Conservation (phyloP, 106 monocot genomes). For the Apostasia shenzhenica region DNA sequence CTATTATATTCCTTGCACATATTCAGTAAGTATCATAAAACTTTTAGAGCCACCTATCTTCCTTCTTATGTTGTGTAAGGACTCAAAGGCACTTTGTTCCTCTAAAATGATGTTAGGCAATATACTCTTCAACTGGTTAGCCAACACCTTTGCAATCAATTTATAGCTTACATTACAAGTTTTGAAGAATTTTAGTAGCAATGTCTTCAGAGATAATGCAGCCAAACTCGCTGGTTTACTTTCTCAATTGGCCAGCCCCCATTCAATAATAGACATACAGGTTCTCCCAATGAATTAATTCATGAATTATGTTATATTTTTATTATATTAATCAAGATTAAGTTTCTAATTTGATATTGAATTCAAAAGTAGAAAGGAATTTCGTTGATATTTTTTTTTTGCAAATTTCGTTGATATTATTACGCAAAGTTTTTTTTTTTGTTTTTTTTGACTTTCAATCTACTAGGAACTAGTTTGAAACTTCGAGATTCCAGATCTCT, state of each 20-base stretch:
- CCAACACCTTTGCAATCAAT: too few species aligned
- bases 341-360: neutral
- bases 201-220: conserved; percentile 33
- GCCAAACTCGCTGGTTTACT: conserved; percentile 28
- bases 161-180: neutral
- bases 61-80: too few species aligned
- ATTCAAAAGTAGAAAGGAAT: neutral
- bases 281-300: conserved; percentile 2
- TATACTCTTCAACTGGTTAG: too few species aligned
- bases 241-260: conserved; percentile 8
- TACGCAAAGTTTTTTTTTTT: neutral
- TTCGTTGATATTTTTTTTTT: neutral
- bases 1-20: too few species aligned
- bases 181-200: conserved; percentile 32
- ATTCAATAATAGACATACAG: conserved; percentile 36
- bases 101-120: too few species aligned
- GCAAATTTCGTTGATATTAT: neutral
- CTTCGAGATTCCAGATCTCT: neutral
- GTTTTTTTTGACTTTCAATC: too few species aligned
- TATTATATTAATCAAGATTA: neutral
- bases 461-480: too few species aligned
- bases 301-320: neutral
- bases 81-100: too few species aligned
- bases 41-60: too few species aligned
- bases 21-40: too few species aligned